Evolutionary conservation across 1,284 basidiomycete species (phyloP), one percentile per base, ranked within the genome.

Genomic region (Mycena sp.): DNA sequence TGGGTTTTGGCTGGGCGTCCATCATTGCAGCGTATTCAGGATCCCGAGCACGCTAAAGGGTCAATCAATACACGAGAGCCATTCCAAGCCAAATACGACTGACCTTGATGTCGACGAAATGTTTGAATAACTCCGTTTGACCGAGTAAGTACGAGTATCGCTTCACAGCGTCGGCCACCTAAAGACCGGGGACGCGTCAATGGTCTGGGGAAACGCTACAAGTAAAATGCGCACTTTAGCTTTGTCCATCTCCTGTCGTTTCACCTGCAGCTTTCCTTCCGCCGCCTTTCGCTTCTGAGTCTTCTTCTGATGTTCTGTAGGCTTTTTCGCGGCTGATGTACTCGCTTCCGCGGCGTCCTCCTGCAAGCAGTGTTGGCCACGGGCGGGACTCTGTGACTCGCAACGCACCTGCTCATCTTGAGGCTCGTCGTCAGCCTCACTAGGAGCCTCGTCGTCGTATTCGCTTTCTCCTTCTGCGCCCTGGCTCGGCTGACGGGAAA

Each of bases 21-120:
- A 99, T 83, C 75, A 99, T 81, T 4, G 89, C 89, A 0, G 95
- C 95, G 74, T 99, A 99, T 73, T 96, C 92, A 16, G 96, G 95
- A 78, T 99, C 96, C 35, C 94, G 89, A 58, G 94, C 89, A 80
- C 89, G 87, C 93, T 95, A 59, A 53, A 23, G 3, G 19, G 44
- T 61, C 30, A 28, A 16, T 21, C 19, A 58, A 19, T 14, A 7
- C 29, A 4, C 10, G 29, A 10, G 23, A 19, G 25, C 43, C n/a
- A n/a, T 5, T 19, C 19, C 4, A 21, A 25, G 16, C n/a, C 41
- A 46, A 30, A 57, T 28, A 7, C n/a, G 29, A 17, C 67, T 4
- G 25, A 92, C 94, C 85, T 97, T 96, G 78, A 97, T 91, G 73
- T 97, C 94, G 9, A 97, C 93, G 72, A 98, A 98, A 76, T 98